Evolutionary conservation across 2,329 filamentous ascomycete species (phyloP), one percentile per base, ranked within the genome.

Genomic region (Fusarium kyushuense): DNA sequence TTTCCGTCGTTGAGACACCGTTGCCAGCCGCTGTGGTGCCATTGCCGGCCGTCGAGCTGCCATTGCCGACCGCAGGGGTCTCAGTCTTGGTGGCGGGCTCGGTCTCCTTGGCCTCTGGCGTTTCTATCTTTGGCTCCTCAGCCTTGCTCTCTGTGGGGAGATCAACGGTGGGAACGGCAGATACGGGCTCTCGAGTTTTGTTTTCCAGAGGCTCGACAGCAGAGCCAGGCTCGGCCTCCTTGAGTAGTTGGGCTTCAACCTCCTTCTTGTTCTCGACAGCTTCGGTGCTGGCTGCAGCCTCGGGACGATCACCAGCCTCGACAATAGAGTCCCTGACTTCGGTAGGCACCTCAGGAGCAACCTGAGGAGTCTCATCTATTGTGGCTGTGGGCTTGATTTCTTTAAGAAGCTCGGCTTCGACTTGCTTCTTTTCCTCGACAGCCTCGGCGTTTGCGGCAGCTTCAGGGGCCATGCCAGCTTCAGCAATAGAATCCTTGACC

Each of bases 201-300:
- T 46, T 48, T 45, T 65, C 56, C 27, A 58, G 23, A 30, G 52
- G 29, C 43, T 51, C 40, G 25, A 41, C 23, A 30, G 45, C 47
- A 29, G 51, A 12, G 17, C 69, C 54, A 29, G 53, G 75, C 76
- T 85, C 81, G 60, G 89, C 84, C 77, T 91, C 87, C 69, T 88
- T 84, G 52, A 94, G 82, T 13, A 96, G 83, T 80, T 97, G 91
- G 32, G 87, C 79, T 81, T 96, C 93, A 11, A 94, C 84, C 13
- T 83, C 84, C 77, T 87, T 88, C 86, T 96, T 96, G 74, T 94
- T 91, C 64, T 86, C 81, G 5, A 96, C 91, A 27, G 90, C 91
- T 63, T 85, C 84, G 3, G 87, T 81, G 78, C 88, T 90, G 54
- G 86, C 86, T 42, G 91, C 87, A 32, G 92, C 92, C 80, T 96